Conservation (phyloP, 2,329 filamentous ascomycete species). For the Xylaria sp. region DNA sequence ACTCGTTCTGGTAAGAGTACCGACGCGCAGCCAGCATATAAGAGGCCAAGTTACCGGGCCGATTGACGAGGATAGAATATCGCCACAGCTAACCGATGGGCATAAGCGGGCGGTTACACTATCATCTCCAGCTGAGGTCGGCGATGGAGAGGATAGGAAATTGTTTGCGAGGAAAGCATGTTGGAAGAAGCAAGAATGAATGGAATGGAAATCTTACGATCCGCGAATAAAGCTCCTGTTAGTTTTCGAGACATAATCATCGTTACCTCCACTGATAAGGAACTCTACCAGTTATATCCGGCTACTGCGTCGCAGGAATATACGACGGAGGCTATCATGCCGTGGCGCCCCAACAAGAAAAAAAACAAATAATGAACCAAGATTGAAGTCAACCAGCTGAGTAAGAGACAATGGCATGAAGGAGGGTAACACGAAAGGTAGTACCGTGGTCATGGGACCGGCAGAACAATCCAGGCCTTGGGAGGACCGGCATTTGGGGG, state of each 20-base stretch:
- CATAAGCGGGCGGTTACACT: constrained; percentile 12
- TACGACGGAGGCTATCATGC: constrained; percentile 16
- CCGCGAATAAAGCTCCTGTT: constrained; percentile 6
- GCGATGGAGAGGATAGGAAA: constrained; percentile 20
- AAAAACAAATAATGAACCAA: neutral
- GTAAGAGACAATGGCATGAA: constrained; percentile 13
- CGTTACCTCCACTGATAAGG: constrained; percentile 9
- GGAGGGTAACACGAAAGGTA: constrained; percentile 28
- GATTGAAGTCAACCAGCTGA: constrained; percentile 11
- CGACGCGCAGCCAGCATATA: constrained; percentile 5
- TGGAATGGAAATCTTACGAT: constrained; percentile 18
- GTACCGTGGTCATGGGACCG: constrained; percentile 36
- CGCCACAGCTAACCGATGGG: neutral
- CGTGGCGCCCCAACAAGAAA: constrained; percentile 4
- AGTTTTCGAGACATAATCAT: constrained; percentile 13
- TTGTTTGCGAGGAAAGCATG: constrained; percentile 28
- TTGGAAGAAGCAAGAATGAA: constrained; percentile 5
- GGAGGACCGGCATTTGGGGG: constrained; percentile 29
- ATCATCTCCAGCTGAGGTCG: constrained; percentile 18
- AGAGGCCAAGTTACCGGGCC: constrained; percentile 4
- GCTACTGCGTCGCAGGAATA: constrained; percentile 3
- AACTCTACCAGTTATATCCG: constrained; percentile 20
- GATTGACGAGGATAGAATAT: constrained; percentile 18
- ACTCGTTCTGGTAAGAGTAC: constrained; percentile 20
- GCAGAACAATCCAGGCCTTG: constrained; percentile 33